Evolutionary conservation across 495 filamentous ascomycete genomes (phyloP).

Genomic region (Aspergillus kassunensis): DNA sequence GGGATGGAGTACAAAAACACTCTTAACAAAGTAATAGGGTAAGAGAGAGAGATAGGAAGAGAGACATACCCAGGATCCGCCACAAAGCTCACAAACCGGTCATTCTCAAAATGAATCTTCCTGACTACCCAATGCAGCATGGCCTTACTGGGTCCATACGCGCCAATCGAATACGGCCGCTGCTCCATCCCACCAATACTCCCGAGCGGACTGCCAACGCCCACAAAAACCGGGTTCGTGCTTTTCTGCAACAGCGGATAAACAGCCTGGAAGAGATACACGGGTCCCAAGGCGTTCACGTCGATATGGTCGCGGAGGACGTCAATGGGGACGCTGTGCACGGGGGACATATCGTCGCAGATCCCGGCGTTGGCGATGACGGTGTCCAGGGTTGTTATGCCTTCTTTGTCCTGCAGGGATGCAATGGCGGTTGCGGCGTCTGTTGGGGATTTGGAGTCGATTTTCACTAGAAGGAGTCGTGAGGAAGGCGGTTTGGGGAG

Average conservation of each 20-base stretch:
- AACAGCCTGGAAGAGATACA: neutral
- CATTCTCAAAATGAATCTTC: neutral
- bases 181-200: neutral
- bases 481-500: neutral
- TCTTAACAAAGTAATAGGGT: too few species aligned
- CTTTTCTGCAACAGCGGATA: neutral
- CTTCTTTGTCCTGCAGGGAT: neutral
- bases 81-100: neutral
- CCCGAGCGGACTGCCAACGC: neutral
- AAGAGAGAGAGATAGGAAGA: too few species aligned
- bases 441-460: neutral
- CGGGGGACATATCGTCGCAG: neutral
- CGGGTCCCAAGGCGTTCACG: neutral
- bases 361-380: slow-evolving; percentile 5
- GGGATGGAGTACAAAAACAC: neutral
- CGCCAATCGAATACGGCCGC: neutral
- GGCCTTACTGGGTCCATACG: neutral
- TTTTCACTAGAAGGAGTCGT: neutral
- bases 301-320: neutral
- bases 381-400: neutral
- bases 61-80: neutral
- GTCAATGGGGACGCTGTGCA: neutral
- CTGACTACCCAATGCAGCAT: neutral
- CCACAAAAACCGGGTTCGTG: neutral
- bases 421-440: neutral